Evolutionary conservation across 208 protist genomes (phyloP).

Genomic region (Leishmania turanica): DNA sequence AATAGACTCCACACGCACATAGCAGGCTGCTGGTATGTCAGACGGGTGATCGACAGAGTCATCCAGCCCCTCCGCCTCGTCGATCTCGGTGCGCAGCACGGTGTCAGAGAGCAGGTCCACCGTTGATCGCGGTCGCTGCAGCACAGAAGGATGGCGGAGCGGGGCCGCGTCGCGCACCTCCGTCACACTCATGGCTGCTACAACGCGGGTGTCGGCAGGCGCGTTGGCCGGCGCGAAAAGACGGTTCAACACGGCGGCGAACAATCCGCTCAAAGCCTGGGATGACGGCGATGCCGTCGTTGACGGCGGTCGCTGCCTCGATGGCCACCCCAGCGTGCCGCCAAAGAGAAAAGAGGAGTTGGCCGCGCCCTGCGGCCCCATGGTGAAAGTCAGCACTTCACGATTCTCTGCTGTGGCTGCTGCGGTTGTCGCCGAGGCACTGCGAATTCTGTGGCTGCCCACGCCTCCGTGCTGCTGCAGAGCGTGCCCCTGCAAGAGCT

Average conservation of each 20-base stretch:
- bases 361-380: constrained; percentile 15
- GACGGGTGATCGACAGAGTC: constrained; percentile 17
- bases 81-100: constrained; percentile 9
- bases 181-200: constrained; percentile 31
- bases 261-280: constrained; percentile 14
- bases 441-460: neutral
- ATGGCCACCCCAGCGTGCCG: neutral
- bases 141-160: constrained; percentile 30
- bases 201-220: neutral
- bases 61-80: neutral
- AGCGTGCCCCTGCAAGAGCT: constrained; percentile 6
- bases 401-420: neutral
- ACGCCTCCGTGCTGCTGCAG: neutral
- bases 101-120: constrained; percentile 35
- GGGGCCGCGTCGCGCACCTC: constrained; percentile 34
- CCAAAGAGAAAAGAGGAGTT: constrained; percentile 29
- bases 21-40: constrained; percentile 38
- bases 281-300: neutral
- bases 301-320: neutral
- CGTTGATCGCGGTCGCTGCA: constrained; percentile 27
- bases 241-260: constrained; percentile 22
- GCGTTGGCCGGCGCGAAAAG: constrained; percentile 11
- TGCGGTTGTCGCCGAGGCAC: neutral
- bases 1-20: constrained; percentile 24
- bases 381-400: constrained; percentile 30